Base-by-base conservation (phyloP, 495 filamentous ascomycete genomes). In the Trichoderma gamsii region DNA sequence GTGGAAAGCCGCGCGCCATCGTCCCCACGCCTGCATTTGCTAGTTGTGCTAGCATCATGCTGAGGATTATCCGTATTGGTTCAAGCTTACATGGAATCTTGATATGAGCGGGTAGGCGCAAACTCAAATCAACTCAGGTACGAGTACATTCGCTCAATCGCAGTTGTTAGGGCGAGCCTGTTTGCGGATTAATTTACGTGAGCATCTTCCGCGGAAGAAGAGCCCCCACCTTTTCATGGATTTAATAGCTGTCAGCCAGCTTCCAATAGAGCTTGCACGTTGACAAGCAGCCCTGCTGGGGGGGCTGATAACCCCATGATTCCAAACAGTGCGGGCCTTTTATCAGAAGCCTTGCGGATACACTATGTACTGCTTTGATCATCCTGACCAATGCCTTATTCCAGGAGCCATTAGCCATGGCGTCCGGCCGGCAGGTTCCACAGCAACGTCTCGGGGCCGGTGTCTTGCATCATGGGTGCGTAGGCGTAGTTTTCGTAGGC, bases 391-490 rank as follows among this genome's bases (percentile, higher is more conserved):
- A 29, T 61, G n/a, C n/a, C 56, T 32, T 2, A 25, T 29, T 61
- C 27, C 1, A 9, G 23, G 56, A 18, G 23, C 9, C 23, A 6
- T n/a, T n/a, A 29, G 25, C 52, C 56, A 32, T 61, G 56, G 56
- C 56, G 56, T 29, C 27, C 56, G 56, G 56, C 56, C 56, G 56
- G 56, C n/a, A 9, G 56, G 23, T 61, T 61, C 51, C 51, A 56
- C 51, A 16, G 44, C 44, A 4, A 49, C 44, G 35, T 38, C 44
- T 49, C 44, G 51, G n/a, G n/a, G 56, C 56, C 56, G 56, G 56
- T 61, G 56, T 61, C 56, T 61, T 61, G 56, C 56, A 61, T 61
- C 56, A 61, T 61, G 56, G 27, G 4, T 61, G 56, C 56, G 56
- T 61, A 61, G 44, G 13, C 29, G 29, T n/a, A n/a, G n/a, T n/a